Evolutionary conservation across 1,139 yeast species (phyloP).

Genomic region (Pichia sp.): DNA sequence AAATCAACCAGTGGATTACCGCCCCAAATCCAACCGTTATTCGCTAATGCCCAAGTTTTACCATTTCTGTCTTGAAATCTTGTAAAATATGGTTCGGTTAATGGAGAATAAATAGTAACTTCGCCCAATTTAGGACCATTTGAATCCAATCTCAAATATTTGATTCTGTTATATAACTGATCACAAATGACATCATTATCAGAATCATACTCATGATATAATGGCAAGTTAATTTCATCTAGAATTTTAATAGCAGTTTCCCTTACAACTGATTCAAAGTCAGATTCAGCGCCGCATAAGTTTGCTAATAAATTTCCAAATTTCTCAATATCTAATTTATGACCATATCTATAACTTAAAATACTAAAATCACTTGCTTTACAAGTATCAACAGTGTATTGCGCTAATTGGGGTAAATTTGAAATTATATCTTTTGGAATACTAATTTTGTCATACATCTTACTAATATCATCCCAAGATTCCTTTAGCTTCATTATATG

Average conservation of each 20-base stretch:
- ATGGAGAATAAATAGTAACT: constrained; percentile 49
- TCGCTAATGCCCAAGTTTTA: constrained; percentile 67
- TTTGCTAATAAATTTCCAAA: constrained; percentile 44
- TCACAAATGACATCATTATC: constrained; percentile 58
- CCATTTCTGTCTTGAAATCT: constrained; percentile 51
- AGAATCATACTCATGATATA: constrained; percentile 69
- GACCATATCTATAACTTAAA: constrained; percentile 42
- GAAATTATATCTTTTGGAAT: constrained; percentile 38
- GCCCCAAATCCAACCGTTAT: constrained; percentile 99
- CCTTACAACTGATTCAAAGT: constrained; percentile 31
- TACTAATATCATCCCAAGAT: constrained; percentile 24
- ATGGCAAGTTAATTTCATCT: constrained; percentile 69
- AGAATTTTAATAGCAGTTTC: constrained; percentile 47
- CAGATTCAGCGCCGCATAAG: constrained; percentile 27
- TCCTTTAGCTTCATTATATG: constrained; percentile 33
- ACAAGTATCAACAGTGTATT: constrained; percentile 41
- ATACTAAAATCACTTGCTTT: constrained; percentile 35
- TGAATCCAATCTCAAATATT: constrained; percentile 66
- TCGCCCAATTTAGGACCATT: constrained; percentile 76
- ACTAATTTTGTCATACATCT: constrained; percentile 4
- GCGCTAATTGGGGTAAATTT: constrained; percentile 37
- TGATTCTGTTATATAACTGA: constrained; percentile 69
- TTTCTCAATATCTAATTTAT: constrained; percentile 44
- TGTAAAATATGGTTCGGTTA: constrained; percentile 85
- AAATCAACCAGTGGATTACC: constrained; percentile 91